phyloP scores from a whole-genome alignment of 371 early-diverging fungal genomes.

The Mortierella sp. region DNA sequence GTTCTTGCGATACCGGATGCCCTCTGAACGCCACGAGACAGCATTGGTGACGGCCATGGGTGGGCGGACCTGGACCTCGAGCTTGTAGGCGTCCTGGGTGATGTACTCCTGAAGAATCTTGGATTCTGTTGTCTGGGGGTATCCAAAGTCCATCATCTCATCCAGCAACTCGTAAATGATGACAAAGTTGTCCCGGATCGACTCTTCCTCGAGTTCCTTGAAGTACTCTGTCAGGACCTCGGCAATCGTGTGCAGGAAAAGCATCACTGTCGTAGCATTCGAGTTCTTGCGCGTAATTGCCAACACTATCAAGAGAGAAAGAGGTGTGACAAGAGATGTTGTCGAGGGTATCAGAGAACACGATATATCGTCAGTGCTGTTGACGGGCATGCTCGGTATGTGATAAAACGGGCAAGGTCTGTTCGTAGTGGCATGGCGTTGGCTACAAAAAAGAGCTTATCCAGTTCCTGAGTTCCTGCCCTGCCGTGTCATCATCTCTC shows the following conservation, averaged over 20 bases:
- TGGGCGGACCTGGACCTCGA: conserved; percentile 91
- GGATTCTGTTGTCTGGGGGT: conserved; percentile 98
- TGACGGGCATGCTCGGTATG: neutral
- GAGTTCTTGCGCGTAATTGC: conserved; percentile 97
- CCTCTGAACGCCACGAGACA: conserved; percentile 98
- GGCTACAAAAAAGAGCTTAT: neutral
- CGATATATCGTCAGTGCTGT: neutral
- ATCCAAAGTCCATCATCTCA: conserved; percentile 99
- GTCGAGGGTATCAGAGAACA: neutral
- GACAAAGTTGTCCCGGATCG: conserved; percentile 95
- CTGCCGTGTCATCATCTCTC: neutral
- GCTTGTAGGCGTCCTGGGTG: conserved; percentile 96
- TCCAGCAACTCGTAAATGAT: conserved; percentile 98
- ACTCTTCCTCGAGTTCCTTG: conserved; percentile 98
- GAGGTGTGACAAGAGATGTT: neutral
- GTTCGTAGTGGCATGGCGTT: neutral
- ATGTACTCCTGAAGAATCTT: conserved; percentile 99
- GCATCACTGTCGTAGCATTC: conserved; percentile 94
- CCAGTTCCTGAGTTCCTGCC: neutral
- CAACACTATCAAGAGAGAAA: conserved; percentile 71
- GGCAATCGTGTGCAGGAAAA: conserved; percentile 94
- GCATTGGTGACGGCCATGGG: conserved; percentile 99
- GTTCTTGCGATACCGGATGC: conserved; percentile 97
- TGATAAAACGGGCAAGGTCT: neutral
- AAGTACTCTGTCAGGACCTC: conserved; percentile 98